Evolutionary conservation across 23 red algal species (phyloP).

Genomic region (Gracilaria gracilis): DNA sequence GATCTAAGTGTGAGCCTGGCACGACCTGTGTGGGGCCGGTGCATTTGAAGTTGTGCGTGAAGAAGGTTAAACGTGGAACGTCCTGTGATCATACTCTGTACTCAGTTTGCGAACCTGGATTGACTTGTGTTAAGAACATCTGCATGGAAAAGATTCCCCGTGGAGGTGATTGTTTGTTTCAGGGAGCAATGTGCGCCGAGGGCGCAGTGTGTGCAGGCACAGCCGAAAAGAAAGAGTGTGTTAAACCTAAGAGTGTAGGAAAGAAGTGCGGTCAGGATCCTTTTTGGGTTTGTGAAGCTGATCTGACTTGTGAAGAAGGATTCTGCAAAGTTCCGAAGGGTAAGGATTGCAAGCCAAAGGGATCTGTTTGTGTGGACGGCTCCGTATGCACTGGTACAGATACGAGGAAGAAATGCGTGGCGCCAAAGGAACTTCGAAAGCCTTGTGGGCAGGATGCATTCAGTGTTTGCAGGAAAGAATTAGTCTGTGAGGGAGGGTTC

Average conservation of each 20-base stretch:
- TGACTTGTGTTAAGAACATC: not conserved
- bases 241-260: not conserved
- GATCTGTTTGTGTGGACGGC: not conserved
- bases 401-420: slow-evolving; percentile 27
- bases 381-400: not conserved
- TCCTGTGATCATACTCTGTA: no score
- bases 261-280: slow-evolving; percentile 29
- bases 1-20: no score
- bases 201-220: slow-evolving; percentile 21
- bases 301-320: slow-evolving; percentile 35
- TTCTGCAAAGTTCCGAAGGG: slow-evolving; percentile 16
- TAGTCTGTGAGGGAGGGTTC: slow-evolving; percentile 34
- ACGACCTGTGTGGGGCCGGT: no score
- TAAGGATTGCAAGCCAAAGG: not conserved
- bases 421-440: slow-evolving; percentile 15
- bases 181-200: not conserved
- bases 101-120: slow-evolving; percentile 7
- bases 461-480: slow-evolving; percentile 23
- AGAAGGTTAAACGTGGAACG: no score
- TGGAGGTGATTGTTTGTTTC: not conserved
- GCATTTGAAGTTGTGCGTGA: no score
- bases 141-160: slow-evolving; percentile 28
- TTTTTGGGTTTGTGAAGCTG: slow-evolving; percentile 30
- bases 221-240: slow-evolving; percentile 20
- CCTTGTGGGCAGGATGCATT: slow-evolving; percentile 40